Evolutionary conservation across 2,329 filamentous ascomycete species (phyloP), one percentile per base, ranked within the genome.

Genomic region (Huntiella abstrusa): DNA sequence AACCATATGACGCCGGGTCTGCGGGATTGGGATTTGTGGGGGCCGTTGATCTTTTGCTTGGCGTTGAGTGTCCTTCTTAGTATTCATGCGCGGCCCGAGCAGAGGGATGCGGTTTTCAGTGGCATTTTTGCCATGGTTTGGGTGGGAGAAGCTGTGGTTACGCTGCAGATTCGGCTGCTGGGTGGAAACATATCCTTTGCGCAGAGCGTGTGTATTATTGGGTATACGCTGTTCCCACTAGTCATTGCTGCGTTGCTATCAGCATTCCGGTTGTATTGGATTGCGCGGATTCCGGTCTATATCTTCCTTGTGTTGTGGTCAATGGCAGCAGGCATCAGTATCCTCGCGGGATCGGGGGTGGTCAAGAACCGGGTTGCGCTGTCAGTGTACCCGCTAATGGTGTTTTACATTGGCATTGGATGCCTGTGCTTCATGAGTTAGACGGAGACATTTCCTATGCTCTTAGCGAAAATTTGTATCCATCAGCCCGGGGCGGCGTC

Each of bases 151-250:
- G 87, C 87, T 1, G 81, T 94, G 3, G 91, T 98, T 49, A 98
- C 91, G n/a, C 64, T 93, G 58, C 91, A 98, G 70, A 96, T 98
- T 62, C 94, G 93, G 66, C 68, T 98, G 54, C 65, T 98, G 49
- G 91, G 91, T 49, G 91, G 91, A 40, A 95, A 91, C 66, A 95
- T 98, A 57, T 95, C 91, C 13, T 98, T 98, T 62, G 91, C 93
- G 58, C 91, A 98, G 63, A 93, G 86, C 49, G 75, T 98, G 54
- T 96, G 87, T 62, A 92, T 98, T 56, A 98, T 98, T 59, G 91
- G 91, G 40, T 98, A 98, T 63, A 98, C 91, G 1, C 75, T 98
- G 47, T 98, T 98, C 65, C 91, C 91, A 2, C 75, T 98, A 45
- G 91, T 96, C 55, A 83, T 98, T 54, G 92, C 92, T 5, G 78